Conservation (phyloP, 495 filamentous ascomycete species). For the Patellaria atrata region DNA sequence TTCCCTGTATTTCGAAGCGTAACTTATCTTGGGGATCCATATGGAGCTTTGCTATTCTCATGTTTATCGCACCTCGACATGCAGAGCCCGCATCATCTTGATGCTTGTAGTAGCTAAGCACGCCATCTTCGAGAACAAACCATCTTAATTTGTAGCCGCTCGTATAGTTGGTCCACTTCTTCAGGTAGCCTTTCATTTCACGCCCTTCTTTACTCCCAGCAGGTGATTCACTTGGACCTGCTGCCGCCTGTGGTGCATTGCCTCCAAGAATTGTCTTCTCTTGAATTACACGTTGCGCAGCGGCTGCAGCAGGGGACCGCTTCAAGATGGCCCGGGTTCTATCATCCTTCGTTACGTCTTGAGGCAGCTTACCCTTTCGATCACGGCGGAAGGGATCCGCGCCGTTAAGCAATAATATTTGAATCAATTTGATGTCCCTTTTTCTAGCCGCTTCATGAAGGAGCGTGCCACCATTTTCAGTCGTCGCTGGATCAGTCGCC, state of each 20-base stretch:
- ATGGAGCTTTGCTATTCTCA: conserved; percentile 84
- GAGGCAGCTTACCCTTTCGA: conserved; percentile 85
- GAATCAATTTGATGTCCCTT: conserved; percentile 69
- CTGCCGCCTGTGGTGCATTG: conserved; percentile 22
- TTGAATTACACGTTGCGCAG: conserved; percentile 88
- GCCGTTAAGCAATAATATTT: conserved; percentile 81
- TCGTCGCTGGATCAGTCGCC: conserved; percentile 61
- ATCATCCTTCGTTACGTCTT: conserved; percentile 96
- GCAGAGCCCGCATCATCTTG: conserved; percentile 89
- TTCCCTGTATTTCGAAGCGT: conserved; percentile 91
- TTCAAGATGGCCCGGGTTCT: conserved; percentile 73
- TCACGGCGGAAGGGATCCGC: conserved; percentile 96
- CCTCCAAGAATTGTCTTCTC: conserved; percentile 88
- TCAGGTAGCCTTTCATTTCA: conserved; percentile 96
- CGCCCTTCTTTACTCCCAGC: conserved; percentile 70
- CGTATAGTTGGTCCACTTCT: conserved; percentile 99
- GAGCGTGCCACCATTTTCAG: conserved; percentile 69
- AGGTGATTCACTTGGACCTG: conserved; percentile 41
- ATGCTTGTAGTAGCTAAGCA: conserved; percentile 97
- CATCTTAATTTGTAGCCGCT: conserved; percentile 90
- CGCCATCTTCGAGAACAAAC: conserved; percentile 96
- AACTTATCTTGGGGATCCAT: conserved; percentile 97
- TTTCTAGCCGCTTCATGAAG: conserved; percentile 86
- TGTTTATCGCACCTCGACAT: conserved; percentile 95
- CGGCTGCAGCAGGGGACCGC: conserved; percentile 83